Evolutionary conservation across 441 rosid species (phyloP).

Genomic region (Theobroma grandiflorum): DNA sequence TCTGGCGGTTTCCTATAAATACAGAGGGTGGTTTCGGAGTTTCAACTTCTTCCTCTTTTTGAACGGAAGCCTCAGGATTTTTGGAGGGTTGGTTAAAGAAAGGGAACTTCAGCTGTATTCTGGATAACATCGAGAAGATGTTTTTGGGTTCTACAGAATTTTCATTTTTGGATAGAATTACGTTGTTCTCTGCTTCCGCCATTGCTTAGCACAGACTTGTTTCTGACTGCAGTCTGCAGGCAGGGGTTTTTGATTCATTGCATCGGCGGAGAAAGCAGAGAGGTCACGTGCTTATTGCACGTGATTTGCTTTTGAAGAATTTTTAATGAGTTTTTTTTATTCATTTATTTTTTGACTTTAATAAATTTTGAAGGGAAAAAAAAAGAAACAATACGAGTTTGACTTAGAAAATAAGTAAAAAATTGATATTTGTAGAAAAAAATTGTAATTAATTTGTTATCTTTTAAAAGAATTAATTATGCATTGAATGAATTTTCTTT

Average conservation of each 20-base stretch:
- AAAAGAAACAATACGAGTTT: no score
- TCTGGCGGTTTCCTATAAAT: constrained; percentile 39
- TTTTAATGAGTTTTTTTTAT: background rate
- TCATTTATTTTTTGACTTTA: background rate
- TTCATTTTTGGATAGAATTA: constrained; percentile 22
- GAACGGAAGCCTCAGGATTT: constrained; percentile 23
- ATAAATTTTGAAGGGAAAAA: background rate
- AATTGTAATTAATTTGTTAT: no score
- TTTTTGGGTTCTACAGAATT: constrained; percentile 23
- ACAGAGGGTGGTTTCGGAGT: constrained; percentile 33
- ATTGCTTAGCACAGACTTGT: constrained; percentile 9
- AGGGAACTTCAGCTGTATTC: constrained; percentile 51
- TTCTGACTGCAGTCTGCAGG: background rate
- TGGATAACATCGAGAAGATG: constrained; percentile 41
- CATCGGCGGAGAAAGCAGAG: constrained; percentile 24
- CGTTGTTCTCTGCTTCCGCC: constrained; percentile 29
- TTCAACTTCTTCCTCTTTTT: constrained; percentile 31
- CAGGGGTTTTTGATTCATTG: background rate
- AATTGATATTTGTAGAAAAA: no score
- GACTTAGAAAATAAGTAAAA: no score
- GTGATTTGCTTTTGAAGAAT: background rate
- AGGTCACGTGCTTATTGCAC: constrained; percentile 29
- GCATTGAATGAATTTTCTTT: no score
- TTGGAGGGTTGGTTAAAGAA: constrained; percentile 34
- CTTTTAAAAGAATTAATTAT: no score